Conservation (phyloP, 208 protist species). For the Angomonas deanei region DNA sequence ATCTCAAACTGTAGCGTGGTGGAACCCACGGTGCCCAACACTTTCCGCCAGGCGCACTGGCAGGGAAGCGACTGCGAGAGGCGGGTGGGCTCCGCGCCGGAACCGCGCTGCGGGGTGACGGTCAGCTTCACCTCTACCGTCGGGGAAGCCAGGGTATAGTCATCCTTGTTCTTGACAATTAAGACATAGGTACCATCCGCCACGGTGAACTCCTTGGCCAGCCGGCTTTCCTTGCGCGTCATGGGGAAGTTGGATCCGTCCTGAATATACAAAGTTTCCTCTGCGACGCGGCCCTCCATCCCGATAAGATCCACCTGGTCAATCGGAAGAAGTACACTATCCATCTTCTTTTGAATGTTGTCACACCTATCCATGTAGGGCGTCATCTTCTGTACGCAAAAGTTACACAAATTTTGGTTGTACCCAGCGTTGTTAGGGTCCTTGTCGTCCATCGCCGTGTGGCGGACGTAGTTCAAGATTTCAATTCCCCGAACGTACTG, state of each 20-base stretch:
- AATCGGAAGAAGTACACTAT: constrained; percentile 62
- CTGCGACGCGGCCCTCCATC: constrained; percentile 37
- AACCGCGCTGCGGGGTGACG: constrained; percentile 26
- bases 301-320: constrained; percentile 41
- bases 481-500: constrained; percentile 59
- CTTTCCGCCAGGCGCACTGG: constrained; percentile 55
- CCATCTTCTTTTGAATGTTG: constrained; percentile 54
- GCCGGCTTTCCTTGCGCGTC: constrained; percentile 32
- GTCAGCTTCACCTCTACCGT: constrained; percentile 33
- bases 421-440: constrained; percentile 31
- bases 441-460: constrained; percentile 31
- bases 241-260: constrained; percentile 37
- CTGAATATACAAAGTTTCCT: constrained; percentile 40
- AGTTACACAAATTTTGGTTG: constrained; percentile 41
- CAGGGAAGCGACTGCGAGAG: constrained; percentile 38
- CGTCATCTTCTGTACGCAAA: constrained; percentile 63
- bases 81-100: constrained; percentile 20
- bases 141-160: constrained; percentile 67
- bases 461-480: constrained; percentile 77
- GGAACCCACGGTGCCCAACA: constrained; percentile 39
- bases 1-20: constrained; percentile 40
- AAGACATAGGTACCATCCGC: constrained; percentile 66
- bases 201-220: constrained; percentile 40
- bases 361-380: constrained; percentile 74
- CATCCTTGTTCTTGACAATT: constrained; percentile 63